These are phyloP conservation scores for Penicillium coffeae DNA, from an alignment of 495 filamentous ascomycete species.

Conservation along the genomic window DNA sequence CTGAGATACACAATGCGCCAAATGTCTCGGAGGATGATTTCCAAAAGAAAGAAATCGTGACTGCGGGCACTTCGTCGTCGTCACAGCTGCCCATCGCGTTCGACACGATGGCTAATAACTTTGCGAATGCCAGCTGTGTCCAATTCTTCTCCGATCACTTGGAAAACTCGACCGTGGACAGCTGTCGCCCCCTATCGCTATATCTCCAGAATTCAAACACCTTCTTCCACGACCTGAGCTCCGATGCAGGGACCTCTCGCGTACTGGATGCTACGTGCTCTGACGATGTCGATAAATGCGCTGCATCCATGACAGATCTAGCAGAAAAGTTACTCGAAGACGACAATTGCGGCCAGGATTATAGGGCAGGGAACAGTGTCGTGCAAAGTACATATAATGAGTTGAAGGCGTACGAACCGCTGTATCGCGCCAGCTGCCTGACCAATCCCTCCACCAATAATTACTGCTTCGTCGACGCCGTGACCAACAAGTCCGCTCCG, in stretches of 20 bases:
- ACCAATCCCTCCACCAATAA: slow-evolving; percentile 41
- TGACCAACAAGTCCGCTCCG: slow-evolving; percentile 65
- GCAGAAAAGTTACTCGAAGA: slow-evolving; percentile 54
- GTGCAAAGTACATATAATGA: slow-evolving; percentile 71
- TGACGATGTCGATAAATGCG: slow-evolving; percentile 57
- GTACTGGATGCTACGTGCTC: slow-evolving; percentile 70
- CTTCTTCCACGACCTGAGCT: slow-evolving; percentile 72
- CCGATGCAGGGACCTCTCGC: slow-evolving; percentile 59
- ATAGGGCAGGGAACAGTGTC: slow-evolving; percentile 56
- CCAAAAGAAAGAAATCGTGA: slow-evolving; percentile 9
- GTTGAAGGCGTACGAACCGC: slow-evolving; percentile 65
- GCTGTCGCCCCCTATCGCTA: slow-evolving; percentile 71
- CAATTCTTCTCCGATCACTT: slow-evolving; percentile 67
- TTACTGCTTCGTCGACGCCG: slow-evolving; percentile 75
- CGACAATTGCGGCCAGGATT: slow-evolving; percentile 69
- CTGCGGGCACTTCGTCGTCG: slow-evolving; percentile 21
- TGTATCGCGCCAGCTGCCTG: slow-evolving; percentile 78
- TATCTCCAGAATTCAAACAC: slow-evolving; percentile 68
- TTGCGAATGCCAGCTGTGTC: slow-evolving; percentile 58
- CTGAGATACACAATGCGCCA: background rate
- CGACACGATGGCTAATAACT: slow-evolving; percentile 69
- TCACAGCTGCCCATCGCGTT: slow-evolving; percentile 62
- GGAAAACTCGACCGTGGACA: slow-evolving; percentile 54
- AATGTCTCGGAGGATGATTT: background rate
- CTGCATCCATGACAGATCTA: slow-evolving; percentile 52